These are phyloP conservation scores for Rhizopogon sp. DNA, from an alignment of 768 basidiomycete genomes.

Conservation along the genomic window DNA sequence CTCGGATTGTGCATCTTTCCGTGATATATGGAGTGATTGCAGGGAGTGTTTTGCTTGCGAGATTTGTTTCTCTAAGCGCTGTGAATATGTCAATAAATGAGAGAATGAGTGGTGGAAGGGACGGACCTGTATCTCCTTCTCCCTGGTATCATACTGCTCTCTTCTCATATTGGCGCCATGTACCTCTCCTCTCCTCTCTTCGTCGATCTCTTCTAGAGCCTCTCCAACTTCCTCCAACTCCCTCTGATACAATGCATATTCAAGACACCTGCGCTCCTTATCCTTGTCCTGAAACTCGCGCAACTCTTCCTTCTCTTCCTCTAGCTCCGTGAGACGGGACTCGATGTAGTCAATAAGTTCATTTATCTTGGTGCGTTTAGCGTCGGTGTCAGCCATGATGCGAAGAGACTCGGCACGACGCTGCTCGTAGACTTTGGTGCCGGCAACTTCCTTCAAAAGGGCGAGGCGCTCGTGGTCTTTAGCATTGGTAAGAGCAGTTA, in stretches of 20 bases:
- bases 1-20: constrained; percentile 75
- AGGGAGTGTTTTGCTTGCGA: constrained; percentile 64
- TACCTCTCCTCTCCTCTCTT: constrained; percentile 76
- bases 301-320: constrained; percentile 97
- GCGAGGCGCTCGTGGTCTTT: constrained; percentile 93
- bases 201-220: constrained; percentile 80
- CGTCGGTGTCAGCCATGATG: constrained; percentile 95
- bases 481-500: constrained; percentile 93
- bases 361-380: constrained; percentile 86
- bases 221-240: constrained; percentile 88
- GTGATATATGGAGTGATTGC: constrained; percentile 64
- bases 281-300: constrained; percentile 97
- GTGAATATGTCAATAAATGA: background rate
- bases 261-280: constrained; percentile 88
- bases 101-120: background rate
- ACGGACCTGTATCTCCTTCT: constrained; percentile 80
- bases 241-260: constrained; percentile 89
- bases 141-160: constrained; percentile 76
- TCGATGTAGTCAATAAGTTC: constrained; percentile 91
- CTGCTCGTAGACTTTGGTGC: constrained; percentile 97
- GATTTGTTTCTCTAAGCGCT: constrained; percentile 74
- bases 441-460: constrained; percentile 96
- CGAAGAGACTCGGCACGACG: constrained; percentile 87
- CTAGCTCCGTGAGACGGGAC: constrained; percentile 82
- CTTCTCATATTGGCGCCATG: constrained; percentile 80